phyloP scores from a whole-genome alignment of 2,329 filamentous ascomycete genomes.

The Thelonectria olida region DNA sequence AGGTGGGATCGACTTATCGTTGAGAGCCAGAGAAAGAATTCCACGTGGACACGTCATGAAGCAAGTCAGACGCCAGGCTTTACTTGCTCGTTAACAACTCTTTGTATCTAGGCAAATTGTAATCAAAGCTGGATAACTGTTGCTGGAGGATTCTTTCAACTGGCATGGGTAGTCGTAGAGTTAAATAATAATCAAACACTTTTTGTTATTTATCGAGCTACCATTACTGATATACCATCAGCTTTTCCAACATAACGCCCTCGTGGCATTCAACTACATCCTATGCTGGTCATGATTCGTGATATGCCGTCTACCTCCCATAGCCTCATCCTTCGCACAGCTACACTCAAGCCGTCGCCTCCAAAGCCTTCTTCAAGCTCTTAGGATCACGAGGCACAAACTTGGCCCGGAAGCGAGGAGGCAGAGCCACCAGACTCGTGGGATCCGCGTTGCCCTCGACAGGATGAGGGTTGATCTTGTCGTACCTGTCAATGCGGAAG shows the following conservation, averaged over 20 bases:
- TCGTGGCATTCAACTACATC: neutral
- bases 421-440: slow-evolving; percentile 69
- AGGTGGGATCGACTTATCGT: no score
- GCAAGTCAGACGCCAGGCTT: no score
- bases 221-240: neutral
- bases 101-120: no score
- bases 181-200: neutral
- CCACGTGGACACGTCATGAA: no score
- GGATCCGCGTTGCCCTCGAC: slow-evolving; percentile 68
- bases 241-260: neutral
- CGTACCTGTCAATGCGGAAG: slow-evolving; percentile 65
- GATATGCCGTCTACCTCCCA: neutral
- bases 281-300: neutral
- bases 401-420: slow-evolving; percentile 63
- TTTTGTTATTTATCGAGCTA: neutral
- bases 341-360: neutral
- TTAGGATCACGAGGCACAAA: slow-evolving; percentile 61
- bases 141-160: no score
- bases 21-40: no score
- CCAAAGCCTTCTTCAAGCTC: slow-evolving; percentile 28
- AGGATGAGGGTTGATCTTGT: slow-evolving; percentile 66
- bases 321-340: neutral
- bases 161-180: no score
- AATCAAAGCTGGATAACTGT: no score
- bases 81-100: no score